Base-by-base conservation (phyloP, 345 rosid species). In the Euphorbia pulcherrima region DNA sequence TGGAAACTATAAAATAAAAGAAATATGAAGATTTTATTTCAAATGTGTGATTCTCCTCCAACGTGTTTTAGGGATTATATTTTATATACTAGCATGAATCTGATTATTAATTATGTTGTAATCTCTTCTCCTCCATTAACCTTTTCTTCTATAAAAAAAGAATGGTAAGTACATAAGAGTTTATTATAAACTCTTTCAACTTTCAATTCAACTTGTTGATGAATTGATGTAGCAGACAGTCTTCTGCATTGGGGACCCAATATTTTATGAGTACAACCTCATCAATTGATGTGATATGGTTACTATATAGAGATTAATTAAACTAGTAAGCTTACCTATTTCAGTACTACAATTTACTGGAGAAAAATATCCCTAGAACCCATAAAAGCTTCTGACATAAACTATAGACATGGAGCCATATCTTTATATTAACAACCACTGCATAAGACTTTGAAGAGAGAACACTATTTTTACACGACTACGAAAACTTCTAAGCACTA, bases 241-340 rank as follows among this genome's bases (percentile, higher is more conserved):
- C 17, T 20, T 18, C 20, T 33, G 47, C 23, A 21, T 37, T 40
- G 27, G 11, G 40, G 18, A 29, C 37, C 56, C 57, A 28, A 65
- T 65, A 65, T 50, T 65, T 65, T 65, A 65, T 65, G 59, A 65
- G 68, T 21, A 50, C 58, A 18, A 47, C 55, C 40, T 64, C 12
- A 44, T 44, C 16, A 44, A 44, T 44, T 64, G 24, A n/a, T 8
- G 20, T 16, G 55, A 27, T 17, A 18, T 46, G 55, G 24, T 28
- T 62, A 26, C 0, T 44, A 6, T 27, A 48, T 44, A 16, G 17
- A 53, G n/a, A n/a, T n/a, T n/a, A n/a, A n/a, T n/a, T n/a, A n/a
- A n/a, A n/a, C n/a, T n/a, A n/a, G n/a, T n/a, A n/a, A n/a, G n/a
- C n/a, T n/a, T n/a, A n/a, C n/a, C n/a, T n/a, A n/a, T n/a, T n/a